A percentile compares a stretch with the other conserved stretches of the same genome.
Conservation (phyloP, 2,329 filamentous ascomycete genomes). For the Claviceps cyperi region DNA sequence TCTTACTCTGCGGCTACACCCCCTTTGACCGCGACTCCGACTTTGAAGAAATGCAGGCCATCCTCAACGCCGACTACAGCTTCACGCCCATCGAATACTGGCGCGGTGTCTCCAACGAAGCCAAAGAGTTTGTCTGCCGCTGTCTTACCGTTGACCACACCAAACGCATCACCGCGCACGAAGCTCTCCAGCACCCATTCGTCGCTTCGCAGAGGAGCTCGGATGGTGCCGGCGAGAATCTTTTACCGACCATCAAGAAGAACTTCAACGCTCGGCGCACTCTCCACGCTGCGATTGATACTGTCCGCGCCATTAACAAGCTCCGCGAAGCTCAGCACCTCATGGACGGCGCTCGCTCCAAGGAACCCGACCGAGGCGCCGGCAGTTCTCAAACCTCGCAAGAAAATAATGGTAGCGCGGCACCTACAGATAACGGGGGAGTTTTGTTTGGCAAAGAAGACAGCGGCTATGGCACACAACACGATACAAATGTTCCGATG, state of each 20-base stretch:
- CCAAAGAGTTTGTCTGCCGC: slow-evolving; percentile 81
- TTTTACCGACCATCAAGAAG: slow-evolving; percentile 57
- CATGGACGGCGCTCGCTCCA: slow-evolving; percentile 40
- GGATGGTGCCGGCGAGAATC: slow-evolving; percentile 40
- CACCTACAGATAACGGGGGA: slow-evolving; percentile 30
- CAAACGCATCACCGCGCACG: slow-evolving; percentile 81
- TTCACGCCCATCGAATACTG: slow-evolving; percentile 94
- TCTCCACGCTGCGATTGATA: slow-evolving; percentile 56
- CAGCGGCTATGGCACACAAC: slow-evolving; percentile 34
- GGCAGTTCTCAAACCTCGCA: slow-evolving; percentile 6
- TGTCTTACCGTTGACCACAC: slow-evolving; percentile 85
- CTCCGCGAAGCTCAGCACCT: slow-evolving; percentile 47
- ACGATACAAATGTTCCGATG: slow-evolving; percentile 26
- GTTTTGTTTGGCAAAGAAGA: slow-evolving; percentile 28
- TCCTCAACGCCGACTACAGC: slow-evolving; percentile 88
- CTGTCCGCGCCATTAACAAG: slow-evolving; percentile 57
- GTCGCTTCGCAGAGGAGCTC: slow-evolving; percentile 37
- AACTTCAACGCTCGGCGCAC: slow-evolving; percentile 59
- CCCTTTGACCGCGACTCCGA: slow-evolving; percentile 96
- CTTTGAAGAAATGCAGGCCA: slow-evolving; percentile 98
- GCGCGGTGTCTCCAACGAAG: slow-evolving; percentile 75
- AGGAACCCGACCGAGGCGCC: slow-evolving; percentile 30
- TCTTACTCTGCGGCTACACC: slow-evolving; percentile 93
- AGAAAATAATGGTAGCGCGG: slow-evolving; percentile 5
- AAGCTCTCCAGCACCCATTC: slow-evolving; percentile 53